These are phyloP conservation scores for Bryoglossum gracile DNA, from an alignment of 495 filamentous ascomycete genomes.

Conservation along the genomic window DNA sequence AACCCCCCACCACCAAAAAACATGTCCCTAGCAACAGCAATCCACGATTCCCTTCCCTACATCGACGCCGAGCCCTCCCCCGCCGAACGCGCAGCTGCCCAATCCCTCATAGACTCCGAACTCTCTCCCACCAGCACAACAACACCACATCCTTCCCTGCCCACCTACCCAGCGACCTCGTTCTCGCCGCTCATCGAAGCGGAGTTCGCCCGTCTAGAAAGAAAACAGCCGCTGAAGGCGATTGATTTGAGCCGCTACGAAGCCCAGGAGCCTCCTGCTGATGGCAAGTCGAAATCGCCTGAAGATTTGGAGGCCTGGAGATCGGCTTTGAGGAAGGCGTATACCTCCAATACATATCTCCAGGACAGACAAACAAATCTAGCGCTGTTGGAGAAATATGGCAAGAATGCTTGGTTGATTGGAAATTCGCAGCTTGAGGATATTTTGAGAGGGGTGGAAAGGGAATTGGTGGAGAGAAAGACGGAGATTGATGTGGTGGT, in stretches of 20 bases:
- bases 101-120: constrained; percentile 59
- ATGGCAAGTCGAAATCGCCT: not conserved
- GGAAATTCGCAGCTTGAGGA: constrained; percentile 73
- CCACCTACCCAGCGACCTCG: constrained; percentile 23
- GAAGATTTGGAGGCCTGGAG: constrained; percentile 12
- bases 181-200: constrained; percentile 56
- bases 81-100: constrained; percentile 47
- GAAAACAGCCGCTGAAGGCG: constrained; percentile 44
- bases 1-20: too few relatives aligned
- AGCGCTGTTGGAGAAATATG: constrained; percentile 65
- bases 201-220: constrained; percentile 54
- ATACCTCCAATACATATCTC: constrained; percentile 61
- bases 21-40: constrained; percentile 19
- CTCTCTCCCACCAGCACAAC: constrained; percentile 37
- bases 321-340: constrained; percentile 37
- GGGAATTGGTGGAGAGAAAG: constrained; percentile 61
- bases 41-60: constrained; percentile 81
- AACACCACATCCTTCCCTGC: constrained; percentile 36
- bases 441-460: constrained; percentile 63
- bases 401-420: constrained; percentile 87
- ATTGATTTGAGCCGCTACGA: constrained; percentile 85
- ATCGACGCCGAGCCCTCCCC: constrained; percentile 62
- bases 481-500: constrained; percentile 62
- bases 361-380: constrained; percentile 59
- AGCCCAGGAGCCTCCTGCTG: constrained; percentile 38